These are phyloP conservation scores for Phytophthora boehmeriae DNA, from an alignment of 352 stramenopile genomes.

Conservation along the genomic window DNA sequence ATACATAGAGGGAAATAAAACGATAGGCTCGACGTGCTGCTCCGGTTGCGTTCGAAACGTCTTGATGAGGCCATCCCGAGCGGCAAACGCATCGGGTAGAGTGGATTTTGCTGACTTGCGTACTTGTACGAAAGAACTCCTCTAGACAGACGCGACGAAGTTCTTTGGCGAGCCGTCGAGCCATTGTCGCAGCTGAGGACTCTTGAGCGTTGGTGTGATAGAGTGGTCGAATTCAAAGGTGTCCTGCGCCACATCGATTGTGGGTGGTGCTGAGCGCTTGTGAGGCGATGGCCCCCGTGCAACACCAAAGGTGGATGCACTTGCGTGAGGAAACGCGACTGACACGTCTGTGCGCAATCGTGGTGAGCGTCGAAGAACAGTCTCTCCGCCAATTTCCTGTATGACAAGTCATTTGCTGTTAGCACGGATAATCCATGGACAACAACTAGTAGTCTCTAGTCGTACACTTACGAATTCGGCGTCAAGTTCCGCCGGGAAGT, in stretches of 20 bases:
- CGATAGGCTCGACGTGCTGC: conserved; percentile 6
- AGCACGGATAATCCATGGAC: conserved; percentile 6
- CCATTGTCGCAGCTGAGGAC: conserved; percentile 83
- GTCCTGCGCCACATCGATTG: conserved; percentile 84
- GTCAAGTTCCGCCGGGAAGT: conserved; percentile 80
- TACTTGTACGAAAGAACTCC: not conserved
- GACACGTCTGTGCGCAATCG: conserved; percentile 83
- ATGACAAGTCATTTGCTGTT: conserved; percentile 2
- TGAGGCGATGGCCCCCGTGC: conserved; percentile 60
- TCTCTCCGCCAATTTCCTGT: conserved; percentile 76
- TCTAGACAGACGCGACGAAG: conserved; percentile 83
- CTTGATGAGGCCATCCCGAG: conserved; percentile 11
- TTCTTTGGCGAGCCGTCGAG: conserved; percentile 82
- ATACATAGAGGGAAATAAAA: conserved; percentile 30
- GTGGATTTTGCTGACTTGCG: conserved; percentile 28
- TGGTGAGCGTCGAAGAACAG: conserved; percentile 74
- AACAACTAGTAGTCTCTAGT: not conserved
- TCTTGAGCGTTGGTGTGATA: conserved; percentile 88
- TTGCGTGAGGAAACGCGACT: conserved; percentile 76
- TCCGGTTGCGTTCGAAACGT: conserved; percentile 11
- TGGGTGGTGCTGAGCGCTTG: conserved; percentile 75
- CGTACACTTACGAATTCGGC: conserved; percentile 71
- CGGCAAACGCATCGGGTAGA: conserved; percentile 4
- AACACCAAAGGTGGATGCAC: conserved; percentile 50
- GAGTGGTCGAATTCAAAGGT: conserved; percentile 88